phyloP scores from a whole-genome alignment of 2,329 filamentous ascomycete genomes.

The Bipolaris zeicola region DNA sequence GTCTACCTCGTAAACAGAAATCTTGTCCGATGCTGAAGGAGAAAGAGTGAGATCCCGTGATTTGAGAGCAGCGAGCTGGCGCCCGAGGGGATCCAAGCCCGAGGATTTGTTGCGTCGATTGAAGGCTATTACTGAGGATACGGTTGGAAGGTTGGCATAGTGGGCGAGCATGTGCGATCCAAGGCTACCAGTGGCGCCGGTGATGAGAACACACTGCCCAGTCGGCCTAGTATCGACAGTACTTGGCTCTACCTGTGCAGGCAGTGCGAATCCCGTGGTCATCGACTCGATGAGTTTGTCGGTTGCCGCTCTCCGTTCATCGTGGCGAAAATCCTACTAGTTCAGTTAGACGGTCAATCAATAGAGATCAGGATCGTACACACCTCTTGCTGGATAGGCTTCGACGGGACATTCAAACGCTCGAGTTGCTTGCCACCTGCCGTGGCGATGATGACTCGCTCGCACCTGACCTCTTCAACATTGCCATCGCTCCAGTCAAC shows the following conservation, averaged over 20 bases:
- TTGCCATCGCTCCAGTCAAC: slow-evolving; percentile 24
- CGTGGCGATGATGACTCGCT: slow-evolving; percentile 10
- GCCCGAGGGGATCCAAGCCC: slow-evolving; percentile 25
- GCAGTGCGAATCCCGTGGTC: neutral
- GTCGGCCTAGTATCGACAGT: neutral
- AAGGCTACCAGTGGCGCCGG: slow-evolving; percentile 50
- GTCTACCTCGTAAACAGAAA: slow-evolving; percentile 57
- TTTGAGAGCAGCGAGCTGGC: slow-evolving; percentile 46
- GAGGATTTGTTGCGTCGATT: slow-evolving; percentile 48
- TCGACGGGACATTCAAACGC: neutral
- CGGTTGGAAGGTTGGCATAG: slow-evolving; percentile 31
- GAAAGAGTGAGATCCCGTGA: slow-evolving; percentile 14
- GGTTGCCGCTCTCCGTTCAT: neutral
- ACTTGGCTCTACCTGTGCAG: neutral
- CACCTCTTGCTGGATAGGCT: neutral
- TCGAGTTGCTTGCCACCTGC: slow-evolving; percentile 4
- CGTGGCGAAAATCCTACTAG: slow-evolving; percentile 1
- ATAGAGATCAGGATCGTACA: neutral
- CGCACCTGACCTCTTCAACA: slow-evolving; percentile 3
- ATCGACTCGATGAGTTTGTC: neutral
- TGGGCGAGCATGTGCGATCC: slow-evolving; percentile 46
- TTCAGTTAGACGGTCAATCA: neutral
- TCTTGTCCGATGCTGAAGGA: slow-evolving; percentile 38
- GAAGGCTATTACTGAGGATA: slow-evolving; percentile 52
- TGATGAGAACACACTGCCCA: slow-evolving; percentile 43